Base-by-base conservation (phyloP, 306 rosid genomes). In the Gynostemma pentaphyllum region DNA sequence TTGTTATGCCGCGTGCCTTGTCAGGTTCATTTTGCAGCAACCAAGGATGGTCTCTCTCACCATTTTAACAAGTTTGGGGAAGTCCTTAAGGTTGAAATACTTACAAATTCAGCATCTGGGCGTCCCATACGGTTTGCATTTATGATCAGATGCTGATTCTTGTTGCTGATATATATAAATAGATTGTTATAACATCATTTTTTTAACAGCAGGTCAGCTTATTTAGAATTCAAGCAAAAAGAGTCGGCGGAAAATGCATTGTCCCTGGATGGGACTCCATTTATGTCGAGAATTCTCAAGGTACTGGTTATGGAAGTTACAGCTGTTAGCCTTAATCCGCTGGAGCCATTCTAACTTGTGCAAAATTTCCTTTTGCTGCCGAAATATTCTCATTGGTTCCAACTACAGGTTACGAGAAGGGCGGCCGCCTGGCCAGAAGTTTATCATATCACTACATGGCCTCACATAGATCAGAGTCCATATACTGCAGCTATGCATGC, bases 21-120 rank as follows among this genome's bases (percentile, higher is more conserved):
- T 29, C 80, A 89, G 97, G 95, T 89, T 45, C 97, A 89, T 70
- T 89, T 87, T 84, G 97, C 83, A 77, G 95, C 97, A 22, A 80
- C 95, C 60, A 89, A 82, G 78, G 97, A 89, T 73, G 77, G 88
- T 64, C 72, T 89, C 63, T 84, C 95, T 68, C 79, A 86, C 30
- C 97, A 89, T 76, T 84, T 89, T 62, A 89, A 79, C 50, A 87
- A 79, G 75, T 89, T 82, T 64, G 95, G 95, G 36, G 97, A 89
- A 34, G 90, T 89, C 42, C 77, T 87, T 40, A 89, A 89, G 74
- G 95, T 87, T 50, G 48, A 82, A 19, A 87, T 87, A 62, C 68
- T 79, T 42, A 86, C 83, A 48, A 94, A 89, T 79, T 83, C 86
- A 44, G 71, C 86, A 37, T 86, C 92, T 10, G 88, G 94, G 62